Evolutionary conservation across 2,329 filamentous ascomycete species (phyloP), one percentile per base, ranked within the genome.

Genomic region (Penicillium capsulatum): DNA sequence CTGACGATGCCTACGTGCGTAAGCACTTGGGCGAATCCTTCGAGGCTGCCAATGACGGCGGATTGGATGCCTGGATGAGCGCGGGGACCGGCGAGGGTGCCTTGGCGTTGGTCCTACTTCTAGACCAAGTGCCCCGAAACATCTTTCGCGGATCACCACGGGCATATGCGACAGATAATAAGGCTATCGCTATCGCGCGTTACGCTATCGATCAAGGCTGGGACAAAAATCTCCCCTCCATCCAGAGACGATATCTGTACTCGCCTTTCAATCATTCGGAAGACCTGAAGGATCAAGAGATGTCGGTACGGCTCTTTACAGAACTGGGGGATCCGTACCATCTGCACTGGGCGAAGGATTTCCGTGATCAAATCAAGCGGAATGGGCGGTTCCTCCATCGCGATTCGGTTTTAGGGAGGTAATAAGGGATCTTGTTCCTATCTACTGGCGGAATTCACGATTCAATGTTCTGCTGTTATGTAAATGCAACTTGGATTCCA

Each of bases 51-150:
- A 46, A 48, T 22, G 34, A 41, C 11, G 43, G 50, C 30, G 20
- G 39, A 3, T 45, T 57, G 1, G 52, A 60, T 22, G 8, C 19
- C 7, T 54, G 49, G 51, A 44, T 26, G 11, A 8, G 50, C 33
- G 45, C 24, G 6, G 38, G 44, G 11, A 8, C 44, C 7, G 30
- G 56, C 36, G 13, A 53, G 38, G 59, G 62, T 5, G 55, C 58
- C 6, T 50, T 66, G 15, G 63, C 64, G 6, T 48, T 66, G 9
- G 56, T 67, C 26, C 48, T 68, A n/a, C 57, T 66, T 1, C 57
- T 67, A 5, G 63, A 67, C 45, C 63, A 67, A 44, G 63, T 66
- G 31, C 58, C 64, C 7, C 57, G 64, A 3, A 66, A 67, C 31
- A 50, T 66, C 31, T 65, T 59, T 42, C 57, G 64, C 9, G 55